Evolutionary conservation across 108 stramenopile genomes (phyloP).

Genomic region (Fragilariopsis cylindrus): DNA sequence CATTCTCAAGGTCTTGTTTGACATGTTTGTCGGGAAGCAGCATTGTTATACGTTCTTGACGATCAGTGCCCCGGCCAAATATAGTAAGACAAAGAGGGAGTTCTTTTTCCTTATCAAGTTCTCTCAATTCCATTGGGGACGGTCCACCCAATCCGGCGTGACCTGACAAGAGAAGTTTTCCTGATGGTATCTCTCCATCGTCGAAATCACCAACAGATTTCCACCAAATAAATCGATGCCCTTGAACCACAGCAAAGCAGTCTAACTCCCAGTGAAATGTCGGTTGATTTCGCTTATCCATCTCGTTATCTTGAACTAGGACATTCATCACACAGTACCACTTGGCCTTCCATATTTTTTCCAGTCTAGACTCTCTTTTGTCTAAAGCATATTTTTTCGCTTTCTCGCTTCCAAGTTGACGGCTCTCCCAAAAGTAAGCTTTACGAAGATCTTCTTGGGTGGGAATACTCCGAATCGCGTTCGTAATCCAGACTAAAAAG

Average conservation of each 20-base stretch:
- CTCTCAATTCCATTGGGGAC: constrained; percentile 74
- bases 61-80: constrained; percentile 59
- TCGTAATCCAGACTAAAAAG: constrained; percentile 47
- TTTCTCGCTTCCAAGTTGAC: constrained; percentile 50
- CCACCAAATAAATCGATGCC: constrained; percentile 86
- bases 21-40: constrained; percentile 32
- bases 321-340: constrained; percentile 54
- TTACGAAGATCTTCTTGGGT: constrained; percentile 82
- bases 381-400: constrained; percentile 47
- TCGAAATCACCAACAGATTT: constrained; percentile 72
- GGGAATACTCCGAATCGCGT: constrained; percentile 71
- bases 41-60: constrained; percentile 60
- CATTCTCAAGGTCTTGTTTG: constrained; percentile 56
- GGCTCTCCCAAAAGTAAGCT: constrained; percentile 82
- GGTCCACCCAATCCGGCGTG: constrained; percentile 82
- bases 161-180: constrained; percentile 71
- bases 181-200: constrained; percentile 66
- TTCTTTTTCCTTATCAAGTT: constrained; percentile 48
- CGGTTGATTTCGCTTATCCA: background rate
- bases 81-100: constrained; percentile 41
- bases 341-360: constrained; percentile 72
- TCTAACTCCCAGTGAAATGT: constrained; percentile 47
- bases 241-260: constrained; percentile 76
- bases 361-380: constrained; percentile 60
- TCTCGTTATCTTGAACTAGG: constrained; percentile 13